Percentiles rank a stretch among this genome's conserved stretches.
Conservation (phyloP, 139 green algal species). For the Coelastrella sp. region DNA sequence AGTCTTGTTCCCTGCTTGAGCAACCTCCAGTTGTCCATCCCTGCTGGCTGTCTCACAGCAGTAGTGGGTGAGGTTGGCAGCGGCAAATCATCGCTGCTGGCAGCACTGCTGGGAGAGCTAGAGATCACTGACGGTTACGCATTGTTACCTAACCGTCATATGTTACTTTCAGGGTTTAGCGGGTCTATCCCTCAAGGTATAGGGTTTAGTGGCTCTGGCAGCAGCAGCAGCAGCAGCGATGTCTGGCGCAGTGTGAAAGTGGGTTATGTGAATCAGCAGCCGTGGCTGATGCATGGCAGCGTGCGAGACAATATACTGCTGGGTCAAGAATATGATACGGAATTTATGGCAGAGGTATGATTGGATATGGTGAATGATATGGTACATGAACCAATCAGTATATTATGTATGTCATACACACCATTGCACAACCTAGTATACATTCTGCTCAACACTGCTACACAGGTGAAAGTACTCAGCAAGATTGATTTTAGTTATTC, state of each 20-base stretch:
- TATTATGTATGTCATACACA: too few species aligned
- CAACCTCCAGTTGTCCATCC: slow-evolving; percentile 60
- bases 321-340: slow-evolving; percentile 50
- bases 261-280: slow-evolving; percentile 71
- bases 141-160: not conserved
- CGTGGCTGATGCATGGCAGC: slow-evolving; percentile 71
- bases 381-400: too few species aligned
- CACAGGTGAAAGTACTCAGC: too few species aligned
- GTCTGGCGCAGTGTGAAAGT: not conserved
- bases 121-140: not conserved
- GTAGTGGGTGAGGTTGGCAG: slow-evolving; percentile 76
- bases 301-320: slow-evolving; percentile 76
- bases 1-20: slow-evolving; percentile 45
- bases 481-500: too few species aligned
- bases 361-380: too few species aligned
- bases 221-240: slow-evolving; percentile 9
- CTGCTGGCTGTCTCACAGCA: slow-evolving; percentile 65
- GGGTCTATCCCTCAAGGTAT: not conserved
- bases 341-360: slow-evolving; percentile 30
- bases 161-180: not conserved
- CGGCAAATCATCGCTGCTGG: slow-evolving; percentile 82
- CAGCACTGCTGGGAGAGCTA: slow-evolving; percentile 79
- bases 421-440: too few species aligned
- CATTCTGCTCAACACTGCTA: too few species aligned
- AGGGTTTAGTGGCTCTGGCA: not conserved